phyloP scores from a whole-genome alignment of 495 filamentous ascomycete species.

The Aspergillus hancockii region DNA sequence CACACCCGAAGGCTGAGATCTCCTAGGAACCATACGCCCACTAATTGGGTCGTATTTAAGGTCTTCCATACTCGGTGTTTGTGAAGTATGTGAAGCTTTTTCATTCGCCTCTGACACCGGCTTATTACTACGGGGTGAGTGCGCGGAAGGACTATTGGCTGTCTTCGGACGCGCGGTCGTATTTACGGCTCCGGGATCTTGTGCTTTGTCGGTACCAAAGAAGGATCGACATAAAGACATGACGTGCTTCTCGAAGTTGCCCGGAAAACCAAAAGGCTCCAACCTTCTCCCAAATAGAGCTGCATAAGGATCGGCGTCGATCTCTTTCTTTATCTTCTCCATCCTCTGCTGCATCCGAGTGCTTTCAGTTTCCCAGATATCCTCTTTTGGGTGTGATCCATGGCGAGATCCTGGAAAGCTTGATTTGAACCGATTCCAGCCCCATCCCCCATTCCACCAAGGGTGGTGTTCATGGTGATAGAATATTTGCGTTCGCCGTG shows the following conservation, averaged over 20 bases:
- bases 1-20: constrained; percentile 10
- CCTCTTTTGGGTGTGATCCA: constrained; percentile 9
- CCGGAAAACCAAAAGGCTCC: constrained; percentile 21
- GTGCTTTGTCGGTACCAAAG: constrained; percentile 19
- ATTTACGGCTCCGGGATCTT: background rate
- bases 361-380: constrained; percentile 23
- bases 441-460: constrained; percentile 17
- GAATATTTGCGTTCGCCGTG: constrained; percentile 3
- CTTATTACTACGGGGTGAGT: constrained; percentile 4
- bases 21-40: constrained; percentile 37
- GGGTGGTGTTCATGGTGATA: constrained; percentile 8
- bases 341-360: constrained; percentile 27
- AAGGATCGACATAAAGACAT: constrained; percentile 32
- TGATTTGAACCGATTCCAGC: constrained; percentile 16
- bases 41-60: constrained; percentile 43
- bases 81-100: background rate
- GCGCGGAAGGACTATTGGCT: background rate
- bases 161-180: constrained; percentile 5
- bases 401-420: constrained; percentile 15
- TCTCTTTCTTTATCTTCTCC: constrained; percentile 34
- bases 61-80: constrained; percentile 5
- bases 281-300: constrained; percentile 44
- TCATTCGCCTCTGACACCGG: constrained; percentile 11
- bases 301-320: constrained; percentile 42
- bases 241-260: constrained; percentile 22